Conservation (phyloP, 495 filamentous ascomycete genomes). For the Podospora pseudocomata region DNA sequence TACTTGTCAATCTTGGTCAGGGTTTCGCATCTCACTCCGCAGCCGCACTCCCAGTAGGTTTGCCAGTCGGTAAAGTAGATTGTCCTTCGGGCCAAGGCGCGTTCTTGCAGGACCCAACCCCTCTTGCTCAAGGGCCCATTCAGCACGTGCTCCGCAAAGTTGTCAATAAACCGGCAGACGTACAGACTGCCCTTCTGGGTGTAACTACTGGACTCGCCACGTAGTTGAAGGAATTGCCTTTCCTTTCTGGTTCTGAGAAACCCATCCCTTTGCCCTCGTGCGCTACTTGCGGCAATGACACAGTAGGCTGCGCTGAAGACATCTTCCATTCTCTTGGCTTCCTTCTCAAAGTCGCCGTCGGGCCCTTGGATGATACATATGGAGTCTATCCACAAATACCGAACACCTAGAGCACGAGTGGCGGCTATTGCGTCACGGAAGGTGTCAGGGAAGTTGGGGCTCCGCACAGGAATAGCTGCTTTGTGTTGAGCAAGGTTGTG, state of each 20-base stretch:
- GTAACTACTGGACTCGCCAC: too few species aligned
- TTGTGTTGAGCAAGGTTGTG: background rate
- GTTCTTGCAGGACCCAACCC: constrained; percentile 45
- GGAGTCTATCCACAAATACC: constrained; percentile 41
- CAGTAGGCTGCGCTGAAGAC: constrained; percentile 37
- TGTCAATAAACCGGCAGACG: constrained; percentile 30
- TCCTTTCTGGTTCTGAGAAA: constrained; percentile 21
- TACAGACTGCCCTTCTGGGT: constrained; percentile 14
- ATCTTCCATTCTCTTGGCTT: constrained; percentile 36
- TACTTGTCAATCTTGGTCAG: constrained; percentile 34
- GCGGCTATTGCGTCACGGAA: constrained; percentile 4
- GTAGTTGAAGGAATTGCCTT: background rate
- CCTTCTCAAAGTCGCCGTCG: constrained; percentile 33
- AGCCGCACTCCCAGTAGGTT: constrained; percentile 44
- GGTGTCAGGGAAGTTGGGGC: background rate
- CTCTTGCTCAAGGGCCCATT: constrained; percentile 32
- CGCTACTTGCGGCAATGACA: constrained; percentile 35
- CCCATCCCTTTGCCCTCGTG: constrained; percentile 22
- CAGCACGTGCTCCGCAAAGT: constrained; percentile 35
- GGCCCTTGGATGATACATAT: constrained; percentile 42
- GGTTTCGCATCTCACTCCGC: constrained; percentile 38
- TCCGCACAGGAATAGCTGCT: background rate
- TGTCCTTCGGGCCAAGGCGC: constrained; percentile 37
- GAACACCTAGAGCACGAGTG: constrained; percentile 22
- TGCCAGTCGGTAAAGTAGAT: constrained; percentile 42